Conservation (phyloP, 1,139 yeast genomes). For the Pichia inconspicua region DNA sequence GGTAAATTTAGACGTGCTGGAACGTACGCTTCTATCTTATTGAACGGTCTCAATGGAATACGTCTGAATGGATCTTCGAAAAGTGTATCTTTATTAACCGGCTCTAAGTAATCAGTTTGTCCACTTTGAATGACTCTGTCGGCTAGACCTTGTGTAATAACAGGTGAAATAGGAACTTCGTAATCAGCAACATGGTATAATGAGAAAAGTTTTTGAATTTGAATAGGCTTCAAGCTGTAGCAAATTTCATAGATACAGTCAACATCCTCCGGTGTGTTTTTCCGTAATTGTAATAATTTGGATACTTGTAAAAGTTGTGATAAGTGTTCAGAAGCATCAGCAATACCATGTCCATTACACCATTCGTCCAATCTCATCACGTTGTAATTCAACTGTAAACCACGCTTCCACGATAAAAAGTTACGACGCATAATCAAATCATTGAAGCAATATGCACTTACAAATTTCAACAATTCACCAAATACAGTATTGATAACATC, state of each 20-base stretch:
- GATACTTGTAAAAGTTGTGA: constrained; percentile 91
- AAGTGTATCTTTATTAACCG: constrained; percentile 71
- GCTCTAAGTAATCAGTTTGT: constrained; percentile 61
- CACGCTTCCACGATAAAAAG: constrained; percentile 96
- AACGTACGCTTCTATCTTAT: constrained; percentile 89
- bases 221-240: constrained; percentile 87
- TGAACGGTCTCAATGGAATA: constrained; percentile 76
- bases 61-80: constrained; percentile 83
- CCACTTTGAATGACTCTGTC: constrained; percentile 66
- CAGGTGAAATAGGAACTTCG: constrained; percentile 87
- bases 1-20: constrained; percentile 95
- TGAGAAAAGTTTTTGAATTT: constrained; percentile 83
- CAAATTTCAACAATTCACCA: constrained; percentile 73
- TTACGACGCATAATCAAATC: constrained; percentile 93
- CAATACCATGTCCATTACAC: constrained; percentile 93
- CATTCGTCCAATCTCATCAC: constrained; percentile 96
- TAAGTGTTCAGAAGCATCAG: constrained; percentile 82
- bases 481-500: constrained; percentile 83
- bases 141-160: constrained; percentile 76
- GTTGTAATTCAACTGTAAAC: constrained; percentile 91
- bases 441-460: constrained; percentile 92
- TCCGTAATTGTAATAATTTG: constrained; percentile 83
- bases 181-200: constrained; percentile 92
- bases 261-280: constrained; percentile 83
- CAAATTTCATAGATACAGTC: constrained; percentile 92